Evolutionary conservation across 2,329 filamentous ascomycete genomes (phyloP).

Genomic region (Nigrospora osmanthi): DNA sequence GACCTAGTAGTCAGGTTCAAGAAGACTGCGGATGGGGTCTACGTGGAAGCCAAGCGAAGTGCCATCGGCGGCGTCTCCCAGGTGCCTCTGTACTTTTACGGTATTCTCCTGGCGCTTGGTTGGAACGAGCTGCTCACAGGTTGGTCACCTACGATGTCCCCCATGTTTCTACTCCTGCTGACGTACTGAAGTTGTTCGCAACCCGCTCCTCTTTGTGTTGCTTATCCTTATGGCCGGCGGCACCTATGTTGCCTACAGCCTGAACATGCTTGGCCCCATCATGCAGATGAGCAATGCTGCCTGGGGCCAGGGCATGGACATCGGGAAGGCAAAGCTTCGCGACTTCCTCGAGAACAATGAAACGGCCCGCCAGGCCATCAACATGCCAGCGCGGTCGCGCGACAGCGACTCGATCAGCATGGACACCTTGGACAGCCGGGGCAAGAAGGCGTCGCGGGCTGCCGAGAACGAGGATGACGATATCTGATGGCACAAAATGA

Average conservation of each 20-base stretch:
- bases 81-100: conserved; percentile 92
- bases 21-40: conserved; percentile 96
- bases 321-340: conserved; percentile 83
- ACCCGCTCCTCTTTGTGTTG: conserved; percentile 87
- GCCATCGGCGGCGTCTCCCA: conserved; percentile 93
- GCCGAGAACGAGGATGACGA: conserved; percentile 52
- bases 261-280: conserved; percentile 95
- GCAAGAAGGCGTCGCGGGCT: conserved; percentile 39
- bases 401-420: conserved; percentile 44
- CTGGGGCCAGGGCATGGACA: conserved; percentile 75
- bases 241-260: conserved; percentile 83
- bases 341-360: conserved; percentile 88
- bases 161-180: conserved; percentile 4
- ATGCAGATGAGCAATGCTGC: conserved; percentile 91
- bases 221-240: conserved; percentile 68
- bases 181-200: conserved; percentile 65
- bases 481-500: conserved; percentile 27
- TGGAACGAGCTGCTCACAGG: conserved; percentile 97
- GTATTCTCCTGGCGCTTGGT: conserved; percentile 78
- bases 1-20: conserved; percentile 94
- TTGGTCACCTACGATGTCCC: conserved; percentile 38
- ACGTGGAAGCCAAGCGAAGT: conserved; percentile 94
- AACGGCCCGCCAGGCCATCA: conserved; percentile 73
- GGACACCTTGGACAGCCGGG: conserved; percentile 52
- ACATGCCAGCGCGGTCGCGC: conserved; percentile 49